phyloP scores from a whole-genome alignment of 169 alveolate species.

The Plasmodium sp. region DNA sequence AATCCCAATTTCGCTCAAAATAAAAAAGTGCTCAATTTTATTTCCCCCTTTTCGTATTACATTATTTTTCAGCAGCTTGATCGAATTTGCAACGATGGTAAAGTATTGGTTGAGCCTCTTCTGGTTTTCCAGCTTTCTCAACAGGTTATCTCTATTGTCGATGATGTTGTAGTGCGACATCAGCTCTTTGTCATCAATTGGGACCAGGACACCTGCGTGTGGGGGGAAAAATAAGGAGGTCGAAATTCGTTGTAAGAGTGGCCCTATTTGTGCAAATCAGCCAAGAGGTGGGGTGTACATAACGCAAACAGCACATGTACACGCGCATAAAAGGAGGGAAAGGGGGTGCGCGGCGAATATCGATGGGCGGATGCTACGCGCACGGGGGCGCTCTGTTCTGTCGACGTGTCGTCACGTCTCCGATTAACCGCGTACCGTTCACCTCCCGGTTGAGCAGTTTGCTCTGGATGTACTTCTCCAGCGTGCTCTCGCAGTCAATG shows the following conservation, averaged over 20 bases:
- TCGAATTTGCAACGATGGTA: slow-evolving; percentile 61
- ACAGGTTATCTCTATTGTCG: slow-evolving; percentile 59
- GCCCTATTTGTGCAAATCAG: neutral
- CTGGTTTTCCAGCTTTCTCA: slow-evolving; percentile 56
- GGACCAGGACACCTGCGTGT: slow-evolving; percentile 38
- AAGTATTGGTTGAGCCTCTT: slow-evolving; percentile 55
- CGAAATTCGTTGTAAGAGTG: neutral
- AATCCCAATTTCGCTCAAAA: neutral
- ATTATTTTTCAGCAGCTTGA: slow-evolving; percentile 51
- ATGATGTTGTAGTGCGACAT: slow-evolving; percentile 55
- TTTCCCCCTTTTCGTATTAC: slow-evolving; percentile 3
- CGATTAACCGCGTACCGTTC: neutral
- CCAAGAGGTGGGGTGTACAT: neutral
- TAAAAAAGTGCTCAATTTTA: neutral
- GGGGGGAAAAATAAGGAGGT: neutral
- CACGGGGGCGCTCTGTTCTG: neutral
- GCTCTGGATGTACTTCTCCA: slow-evolving; percentile 77
- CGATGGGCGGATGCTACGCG: neutral
- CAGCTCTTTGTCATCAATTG: slow-evolving; percentile 59
- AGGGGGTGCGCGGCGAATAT: neutral
- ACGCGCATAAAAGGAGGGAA: neutral
- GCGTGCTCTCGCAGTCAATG: slow-evolving; percentile 76
- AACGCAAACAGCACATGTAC: neutral
- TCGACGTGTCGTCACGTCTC: neutral
- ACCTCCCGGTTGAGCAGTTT: slow-evolving; percentile 66